Conservation (phyloP, 192 early-diverging fungal species). For the Gryganskiella cystojenkinii region DNA sequence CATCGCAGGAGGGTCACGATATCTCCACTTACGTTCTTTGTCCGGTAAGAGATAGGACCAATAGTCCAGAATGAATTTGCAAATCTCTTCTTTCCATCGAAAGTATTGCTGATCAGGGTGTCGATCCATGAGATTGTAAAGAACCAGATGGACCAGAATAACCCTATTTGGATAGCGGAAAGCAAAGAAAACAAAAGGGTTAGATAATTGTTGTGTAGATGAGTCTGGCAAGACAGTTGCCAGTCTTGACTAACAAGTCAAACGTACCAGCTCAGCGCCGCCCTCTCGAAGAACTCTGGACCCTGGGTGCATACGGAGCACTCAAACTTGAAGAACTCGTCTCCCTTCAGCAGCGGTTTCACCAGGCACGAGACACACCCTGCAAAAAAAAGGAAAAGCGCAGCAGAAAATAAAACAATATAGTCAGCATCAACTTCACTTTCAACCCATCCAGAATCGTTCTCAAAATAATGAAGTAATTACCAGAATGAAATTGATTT, state of each 20-base stretch:
- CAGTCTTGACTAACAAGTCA: neutral
- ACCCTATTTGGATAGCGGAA: slow-evolving; percentile 26
- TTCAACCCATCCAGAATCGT: neutral
- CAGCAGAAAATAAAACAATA: neutral
- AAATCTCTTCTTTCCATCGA: slow-evolving; percentile 86
- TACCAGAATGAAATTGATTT: slow-evolving; percentile 83
- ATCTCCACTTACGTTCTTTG: slow-evolving; percentile 67
- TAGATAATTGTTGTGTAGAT: neutral
- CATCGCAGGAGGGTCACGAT: neutral
- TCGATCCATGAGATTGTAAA: slow-evolving; percentile 76
- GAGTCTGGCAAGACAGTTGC: no score
- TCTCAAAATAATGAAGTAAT: slow-evolving; percentile 7
- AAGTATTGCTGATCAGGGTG: slow-evolving; percentile 76
- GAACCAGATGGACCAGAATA: slow-evolving; percentile 75
- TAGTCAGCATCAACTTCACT: neutral
- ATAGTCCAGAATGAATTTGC: slow-evolving; percentile 76
- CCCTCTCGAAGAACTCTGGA: slow-evolving; percentile 73
- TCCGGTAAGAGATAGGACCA: slow-evolving; percentile 80
- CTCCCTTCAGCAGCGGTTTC: slow-evolving; percentile 72
- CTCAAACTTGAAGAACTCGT: slow-evolving; percentile 78
- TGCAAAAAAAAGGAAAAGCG: slow-evolving; percentile 47
- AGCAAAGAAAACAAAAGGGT: neutral
- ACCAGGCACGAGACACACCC: slow-evolving; percentile 71
- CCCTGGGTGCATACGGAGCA: slow-evolving; percentile 79
- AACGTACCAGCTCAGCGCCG: slow-evolving; percentile 72